phyloP scores from a whole-genome alignment of 1,139 yeast genomes.

The Saccharomyces hybrid region DNA sequence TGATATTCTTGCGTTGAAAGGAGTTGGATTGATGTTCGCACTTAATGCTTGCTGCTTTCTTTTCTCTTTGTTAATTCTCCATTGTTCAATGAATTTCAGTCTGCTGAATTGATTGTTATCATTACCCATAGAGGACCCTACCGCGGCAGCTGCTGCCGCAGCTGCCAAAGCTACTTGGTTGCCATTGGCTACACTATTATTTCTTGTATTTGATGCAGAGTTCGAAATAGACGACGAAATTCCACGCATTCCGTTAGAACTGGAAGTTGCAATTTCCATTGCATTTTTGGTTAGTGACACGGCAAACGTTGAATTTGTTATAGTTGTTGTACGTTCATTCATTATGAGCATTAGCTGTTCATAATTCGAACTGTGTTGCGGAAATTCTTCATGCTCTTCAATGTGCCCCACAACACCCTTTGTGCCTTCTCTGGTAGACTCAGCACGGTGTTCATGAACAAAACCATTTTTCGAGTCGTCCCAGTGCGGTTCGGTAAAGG shows the following conservation, averaged over 20 bases:
- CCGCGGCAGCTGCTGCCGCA: slow-evolving; percentile 32
- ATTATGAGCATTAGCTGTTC: slow-evolving; percentile 74
- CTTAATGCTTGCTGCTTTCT: slow-evolving; percentile 34
- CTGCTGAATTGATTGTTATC: slow-evolving; percentile 43
- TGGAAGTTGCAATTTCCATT: slow-evolving; percentile 23
- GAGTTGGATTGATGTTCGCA: slow-evolving; percentile 17
- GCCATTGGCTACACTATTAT: not conserved
- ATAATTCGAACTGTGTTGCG: slow-evolving; percentile 77
- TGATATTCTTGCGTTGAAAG: slow-evolving; percentile 28
- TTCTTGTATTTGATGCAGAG: not conserved
- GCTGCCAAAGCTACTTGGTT: slow-evolving; percentile 24
- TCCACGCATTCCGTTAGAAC: not conserved
- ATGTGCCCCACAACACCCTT: slow-evolving; percentile 38
- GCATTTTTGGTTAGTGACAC: slow-evolving; percentile 32
- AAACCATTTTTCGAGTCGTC: slow-evolving; percentile 37
- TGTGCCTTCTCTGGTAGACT: slow-evolving; percentile 38
- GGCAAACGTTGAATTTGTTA: slow-evolving; percentile 31
- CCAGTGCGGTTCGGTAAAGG: slow-evolving; percentile 40
- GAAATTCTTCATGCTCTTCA: slow-evolving; percentile 54
- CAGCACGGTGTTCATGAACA: slow-evolving; percentile 43
- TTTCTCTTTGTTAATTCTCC: slow-evolving; percentile 38
- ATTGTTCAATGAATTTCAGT: slow-evolving; percentile 43
- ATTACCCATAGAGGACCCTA: slow-evolving; percentile 23
- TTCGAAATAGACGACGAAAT: not conserved
- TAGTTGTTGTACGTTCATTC: slow-evolving; percentile 32